Evolutionary conservation across 805 yeast species (phyloP), one percentile per base, ranked within the genome.

Genomic region (Cyberlindnera lachancei): DNA sequence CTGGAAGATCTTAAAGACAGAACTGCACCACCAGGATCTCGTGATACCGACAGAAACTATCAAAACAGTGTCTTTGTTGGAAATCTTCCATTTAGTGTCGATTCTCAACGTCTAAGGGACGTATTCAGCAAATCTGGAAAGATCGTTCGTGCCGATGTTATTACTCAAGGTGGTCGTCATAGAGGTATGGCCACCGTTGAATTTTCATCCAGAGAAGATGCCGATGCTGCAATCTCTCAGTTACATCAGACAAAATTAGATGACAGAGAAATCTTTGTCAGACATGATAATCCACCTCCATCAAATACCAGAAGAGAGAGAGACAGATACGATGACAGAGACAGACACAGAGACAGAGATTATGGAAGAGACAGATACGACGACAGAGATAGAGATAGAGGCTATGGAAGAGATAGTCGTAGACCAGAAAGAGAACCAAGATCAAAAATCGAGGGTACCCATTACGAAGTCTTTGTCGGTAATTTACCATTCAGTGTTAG

Each of bases 161-260:
- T 86, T 27, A 76, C 79, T 3, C 68, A 73, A 39, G 73, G 79
- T 45, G 94, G 94, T 35, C 80, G 80, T 49, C 79, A 86, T 51
- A 68, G 90, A 59, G 94, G 94, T 41, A 81, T 80, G 90, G 90
- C 88, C 25, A 84, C 95, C 16, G 95, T 87, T 25, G 96, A 87
- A 56, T 88, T 79, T 49, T 63, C 75, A 10, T 63, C 64, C 36
- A 66, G 66, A 38, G 77, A 70, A 13, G 80, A 75, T 35, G 95
- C 85, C 6, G 68, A 65, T 29, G 66, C 62, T 16, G 96, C 96
- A 10, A 84, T 87, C 47, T 59, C 65, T 33, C 66, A 73, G 45
- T 79, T 68, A 48, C 81, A 83, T 58, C 78, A 83, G 50, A 65
- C 76, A 19, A 64, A 63, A 22, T 71, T 77, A 41, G 59, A 65